phyloP scores from a whole-genome alignment of 345 rosid species.

The Ceriops zippeliana region DNA sequence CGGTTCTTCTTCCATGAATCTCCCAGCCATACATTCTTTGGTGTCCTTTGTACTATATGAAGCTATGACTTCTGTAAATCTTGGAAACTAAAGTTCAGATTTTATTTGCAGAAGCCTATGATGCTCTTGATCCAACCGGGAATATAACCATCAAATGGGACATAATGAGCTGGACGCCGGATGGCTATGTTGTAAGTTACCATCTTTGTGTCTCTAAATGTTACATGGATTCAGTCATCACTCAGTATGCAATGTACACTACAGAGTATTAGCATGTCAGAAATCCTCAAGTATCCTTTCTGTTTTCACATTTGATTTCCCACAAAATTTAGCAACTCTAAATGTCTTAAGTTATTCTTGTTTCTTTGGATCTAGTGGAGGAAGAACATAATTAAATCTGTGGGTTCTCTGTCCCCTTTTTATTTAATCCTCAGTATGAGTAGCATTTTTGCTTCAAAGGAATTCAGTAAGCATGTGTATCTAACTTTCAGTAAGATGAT shows the following conservation, averaged over 20 bases:
- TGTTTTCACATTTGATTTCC: background rate
- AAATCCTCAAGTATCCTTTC: background rate
- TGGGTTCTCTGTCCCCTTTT: background rate
- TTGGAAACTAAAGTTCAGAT: background rate
- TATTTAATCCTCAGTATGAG: background rate
- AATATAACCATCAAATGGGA: conserved; percentile 51
- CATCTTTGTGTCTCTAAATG: too few relatives aligned
- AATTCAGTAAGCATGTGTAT: too few relatives aligned
- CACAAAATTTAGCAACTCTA: background rate
- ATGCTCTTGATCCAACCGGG: conserved; percentile 44
- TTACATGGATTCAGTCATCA: too few relatives aligned
- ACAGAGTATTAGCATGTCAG: background rate
- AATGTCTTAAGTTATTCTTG: background rate
- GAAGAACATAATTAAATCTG: background rate
- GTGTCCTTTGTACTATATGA: background rate
- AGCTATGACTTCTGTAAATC: background rate
- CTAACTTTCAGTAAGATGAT: too few relatives aligned
- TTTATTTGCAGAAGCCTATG: conserved; percentile 39
- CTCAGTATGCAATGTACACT: background rate
- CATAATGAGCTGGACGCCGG: conserved; percentile 42
- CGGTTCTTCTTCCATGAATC: conserved; percentile 2
- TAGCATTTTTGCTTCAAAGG: background rate
- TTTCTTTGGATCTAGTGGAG: background rate
- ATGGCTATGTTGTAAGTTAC: conserved; percentile 33
- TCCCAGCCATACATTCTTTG: background rate